Conservation (phyloP, 1,139 yeast species). For the Nakaseomyces bracarensis region DNA sequence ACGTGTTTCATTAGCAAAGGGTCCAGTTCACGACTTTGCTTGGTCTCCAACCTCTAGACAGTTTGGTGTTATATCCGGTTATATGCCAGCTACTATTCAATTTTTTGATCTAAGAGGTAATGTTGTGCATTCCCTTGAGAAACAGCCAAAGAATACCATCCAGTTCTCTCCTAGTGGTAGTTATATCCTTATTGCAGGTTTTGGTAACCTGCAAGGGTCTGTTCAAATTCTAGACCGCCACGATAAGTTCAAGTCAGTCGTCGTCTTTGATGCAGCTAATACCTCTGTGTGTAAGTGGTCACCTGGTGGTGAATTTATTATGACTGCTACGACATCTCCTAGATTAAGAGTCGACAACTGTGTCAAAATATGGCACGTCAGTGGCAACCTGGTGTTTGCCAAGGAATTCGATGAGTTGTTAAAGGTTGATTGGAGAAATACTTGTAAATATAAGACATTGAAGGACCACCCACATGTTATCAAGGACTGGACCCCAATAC, state of each 20-base stretch:
- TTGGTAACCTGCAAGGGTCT: slow-evolving; percentile 95
- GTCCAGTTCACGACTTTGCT: slow-evolving; percentile 94
- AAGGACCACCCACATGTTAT: slow-evolving; percentile 21
- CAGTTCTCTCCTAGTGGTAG: slow-evolving; percentile 91
- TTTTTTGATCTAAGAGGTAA: slow-evolving; percentile 94
- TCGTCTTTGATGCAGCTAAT: slow-evolving; percentile 84
- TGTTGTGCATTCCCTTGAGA: slow-evolving; percentile 72
- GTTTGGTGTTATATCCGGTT: slow-evolving; percentile 95
- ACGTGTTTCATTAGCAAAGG: slow-evolving; percentile 77
- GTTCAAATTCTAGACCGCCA: slow-evolving; percentile 94
- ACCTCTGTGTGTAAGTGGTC: slow-evolving; percentile 96
- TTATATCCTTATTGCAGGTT: slow-evolving; percentile 88
- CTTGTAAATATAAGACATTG: slow-evolving; percentile 21
- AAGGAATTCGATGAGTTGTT: slow-evolving; percentile 76
- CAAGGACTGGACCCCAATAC: slow-evolving; percentile 36
- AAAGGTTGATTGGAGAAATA: slow-evolving; percentile 81
- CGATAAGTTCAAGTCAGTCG: slow-evolving; percentile 69
- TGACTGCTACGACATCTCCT: slow-evolving; percentile 97
- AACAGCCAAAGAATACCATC: slow-evolving; percentile 83
- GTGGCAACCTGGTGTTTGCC: slow-evolving; percentile 70
- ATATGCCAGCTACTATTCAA: slow-evolving; percentile 94
- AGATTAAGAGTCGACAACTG: slow-evolving; percentile 96
- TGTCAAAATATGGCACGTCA: slow-evolving; percentile 84
- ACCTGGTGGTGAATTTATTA: slow-evolving; percentile 90
- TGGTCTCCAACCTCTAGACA: slow-evolving; percentile 97